Percentiles rank a stretch among this genome's conserved stretches.
Conservation (phyloP, 2,329 filamentous ascomycete species). For the Dactylellina haptotyla region DNA sequence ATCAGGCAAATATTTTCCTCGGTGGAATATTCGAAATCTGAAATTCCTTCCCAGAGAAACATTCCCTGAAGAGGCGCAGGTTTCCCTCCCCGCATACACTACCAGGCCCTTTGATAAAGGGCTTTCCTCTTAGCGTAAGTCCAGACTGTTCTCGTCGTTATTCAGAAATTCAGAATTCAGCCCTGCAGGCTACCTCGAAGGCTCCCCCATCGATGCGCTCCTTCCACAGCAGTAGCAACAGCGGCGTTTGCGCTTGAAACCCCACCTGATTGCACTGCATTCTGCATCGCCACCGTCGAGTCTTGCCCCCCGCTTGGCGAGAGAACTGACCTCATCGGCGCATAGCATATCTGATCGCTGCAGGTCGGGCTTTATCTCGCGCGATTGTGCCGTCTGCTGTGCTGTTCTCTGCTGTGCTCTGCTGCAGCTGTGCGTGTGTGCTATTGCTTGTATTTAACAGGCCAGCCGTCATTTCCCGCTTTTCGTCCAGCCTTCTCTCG, state of each 20-base stretch:
- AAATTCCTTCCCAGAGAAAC: not conserved
- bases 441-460: too few species aligned
- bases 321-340: slow-evolving; percentile 11
- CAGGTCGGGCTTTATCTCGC: not conserved
- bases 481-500: slow-evolving; percentile 19
- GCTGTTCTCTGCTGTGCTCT: not conserved
- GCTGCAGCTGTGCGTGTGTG: too few species aligned
- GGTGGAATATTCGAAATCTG: slow-evolving; percentile 12
- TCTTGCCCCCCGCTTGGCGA: not conserved
- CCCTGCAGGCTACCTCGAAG: slow-evolving; percentile 27
- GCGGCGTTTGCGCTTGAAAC: slow-evolving; percentile 1
- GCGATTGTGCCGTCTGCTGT: slow-evolving; percentile 14
- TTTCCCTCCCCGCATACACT: not conserved
- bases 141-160: not conserved
- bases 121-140: slow-evolving; percentile 22
- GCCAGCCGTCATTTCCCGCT: not conserved
- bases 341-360: not conserved
- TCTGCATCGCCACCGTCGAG: not conserved
- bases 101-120: not conserved
- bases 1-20: too few species aligned
- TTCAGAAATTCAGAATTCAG: slow-evolving; percentile 1
- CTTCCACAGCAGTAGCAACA: too few species aligned
- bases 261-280: slow-evolving; percentile 18
- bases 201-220: too few species aligned
- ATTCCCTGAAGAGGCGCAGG: slow-evolving; percentile 12